phyloP scores from a whole-genome alignment of 371 early-diverging fungal species.

The Mucor lusitanicus region DNA sequence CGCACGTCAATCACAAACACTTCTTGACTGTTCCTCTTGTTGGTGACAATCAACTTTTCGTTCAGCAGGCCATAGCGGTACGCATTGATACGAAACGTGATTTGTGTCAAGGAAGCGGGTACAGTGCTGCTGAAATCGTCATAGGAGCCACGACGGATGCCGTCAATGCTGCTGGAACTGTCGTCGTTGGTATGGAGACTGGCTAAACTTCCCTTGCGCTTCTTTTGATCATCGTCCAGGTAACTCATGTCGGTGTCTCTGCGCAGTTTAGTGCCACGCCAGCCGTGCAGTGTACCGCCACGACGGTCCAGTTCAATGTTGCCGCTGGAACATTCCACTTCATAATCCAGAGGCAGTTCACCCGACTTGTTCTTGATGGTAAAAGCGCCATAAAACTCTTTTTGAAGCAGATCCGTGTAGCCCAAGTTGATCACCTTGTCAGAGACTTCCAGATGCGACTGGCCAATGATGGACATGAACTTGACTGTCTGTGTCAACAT shows the following conservation, averaged over 20 bases:
- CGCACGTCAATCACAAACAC: slow-evolving; percentile 66
- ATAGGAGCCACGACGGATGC: slow-evolving; percentile 18
- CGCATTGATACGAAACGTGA: slow-evolving; percentile 63
- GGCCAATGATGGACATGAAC: slow-evolving; percentile 82
- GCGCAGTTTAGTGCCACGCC: slow-evolving; percentile 41
- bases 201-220: slow-evolving; percentile 4
- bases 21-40: slow-evolving; percentile 73
- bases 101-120: slow-evolving; percentile 47
- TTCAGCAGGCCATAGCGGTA: slow-evolving; percentile 63
- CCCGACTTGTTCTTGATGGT: slow-evolving; percentile 66
- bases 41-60: slow-evolving; percentile 65
- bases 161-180: background rate
- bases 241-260: slow-evolving; percentile 14
- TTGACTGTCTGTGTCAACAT: slow-evolving; percentile 75
- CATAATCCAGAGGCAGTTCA: slow-evolving; percentile 66
- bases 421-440: slow-evolving; percentile 60
- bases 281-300: slow-evolving; percentile 62
- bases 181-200: background rate
- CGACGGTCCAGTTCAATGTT: slow-evolving; percentile 62
- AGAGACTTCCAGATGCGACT: slow-evolving; percentile 74
- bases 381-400: slow-evolving; percentile 63
- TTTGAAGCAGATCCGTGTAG: slow-evolving; percentile 53
- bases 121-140: slow-evolving; percentile 15
- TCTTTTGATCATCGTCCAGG: slow-evolving; percentile 13
- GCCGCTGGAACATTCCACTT: slow-evolving; percentile 58